Percentiles rank a stretch among this genome's conserved stretches.
These are phyloP conservation scores for Fusarium abutilonis DNA, from an alignment of 2,329 filamentous ascomycete genomes.

Conservation along the genomic window DNA sequence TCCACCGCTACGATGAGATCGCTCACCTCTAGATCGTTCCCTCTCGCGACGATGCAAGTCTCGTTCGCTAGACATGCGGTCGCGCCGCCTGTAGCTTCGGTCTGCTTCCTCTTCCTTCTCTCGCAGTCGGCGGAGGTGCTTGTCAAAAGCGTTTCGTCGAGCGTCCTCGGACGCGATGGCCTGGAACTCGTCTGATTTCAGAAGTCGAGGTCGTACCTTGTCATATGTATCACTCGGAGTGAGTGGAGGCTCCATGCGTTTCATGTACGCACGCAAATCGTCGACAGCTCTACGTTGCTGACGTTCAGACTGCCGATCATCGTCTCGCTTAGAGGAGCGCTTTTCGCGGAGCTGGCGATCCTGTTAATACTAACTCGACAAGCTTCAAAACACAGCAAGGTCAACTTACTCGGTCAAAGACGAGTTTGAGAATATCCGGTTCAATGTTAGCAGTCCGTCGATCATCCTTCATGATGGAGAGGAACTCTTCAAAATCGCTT, in stretches of 20 bases:
- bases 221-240: constrained; percentile 85
- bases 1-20: constrained; percentile 67
- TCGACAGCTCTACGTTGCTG: constrained; percentile 87
- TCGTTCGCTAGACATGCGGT: constrained; percentile 63
- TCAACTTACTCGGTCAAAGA: constrained; percentile 79
- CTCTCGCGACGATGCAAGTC: constrained; percentile 69
- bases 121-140: constrained; percentile 86
- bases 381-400: not conserved
- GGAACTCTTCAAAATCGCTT: constrained; percentile 90
- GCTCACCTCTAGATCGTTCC: constrained; percentile 67
- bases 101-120: constrained; percentile 90
- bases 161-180: constrained; percentile 84
- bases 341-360: constrained; percentile 79
- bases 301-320: constrained; percentile 86
- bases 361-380: constrained; percentile 4
- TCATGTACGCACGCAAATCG: constrained; percentile 84
- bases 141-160: constrained; percentile 87
- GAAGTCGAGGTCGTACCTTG: constrained; percentile 80
- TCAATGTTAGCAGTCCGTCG: constrained; percentile 88
- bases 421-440: constrained; percentile 77
- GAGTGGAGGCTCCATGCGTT: constrained; percentile 88
- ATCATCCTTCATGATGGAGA: constrained; percentile 83
- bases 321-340: constrained; percentile 79
- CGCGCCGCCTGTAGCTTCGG: constrained; percentile 66
- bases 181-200: constrained; percentile 84